Evolutionary conservation across 805 yeast species (phyloP), one percentile per base, ranked within the genome.

Genomic region (Candida berthetii): DNA sequence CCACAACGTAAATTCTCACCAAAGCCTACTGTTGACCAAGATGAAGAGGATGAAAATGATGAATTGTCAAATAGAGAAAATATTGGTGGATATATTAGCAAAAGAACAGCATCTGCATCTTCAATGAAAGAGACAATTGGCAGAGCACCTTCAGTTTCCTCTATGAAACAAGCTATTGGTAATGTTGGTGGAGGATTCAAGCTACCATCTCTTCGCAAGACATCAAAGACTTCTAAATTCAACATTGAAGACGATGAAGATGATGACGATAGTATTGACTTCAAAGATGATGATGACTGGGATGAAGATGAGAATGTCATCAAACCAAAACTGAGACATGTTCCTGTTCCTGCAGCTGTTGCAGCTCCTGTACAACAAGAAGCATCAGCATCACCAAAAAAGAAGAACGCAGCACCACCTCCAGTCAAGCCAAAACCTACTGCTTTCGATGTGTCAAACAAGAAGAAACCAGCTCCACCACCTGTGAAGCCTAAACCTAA

Each of bases 1-100:
- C 45, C 58, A 3, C 57, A 56, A 37, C 60, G 24, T 62, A 6
- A 61, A 58, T n/a, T n/a, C n/a, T n/a, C n/a, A 22, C 24, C 24
- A 22, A 22, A 22, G 8, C 24, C 24, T 22, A 8, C 8, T 22
- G 24, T 8, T 22, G 24, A 11, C 40, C 40, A 22, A 22, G 24
- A 22, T 22, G 24, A 8, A 7, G 24, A 22, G 6, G 24, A 22
- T 6, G 24, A 22, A 7, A 8, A 22, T 6, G 24, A 22, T 22
- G 24, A 22, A 22, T 8, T 22, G 24, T 22, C 24, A 22, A 22
- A 22, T 6, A 22, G 24, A 22, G 24, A 22, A 8, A 22, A 22
- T 22, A 7, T 22, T 22, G 24, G 24, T 22, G 24, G 24, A 22
- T 22, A 22, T 22, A 22, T 22, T 22, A 22, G 24, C 8, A 22